Evolutionary conservation across 1,139 yeast genomes (phyloP).

Genomic region (Pichia terricola): DNA sequence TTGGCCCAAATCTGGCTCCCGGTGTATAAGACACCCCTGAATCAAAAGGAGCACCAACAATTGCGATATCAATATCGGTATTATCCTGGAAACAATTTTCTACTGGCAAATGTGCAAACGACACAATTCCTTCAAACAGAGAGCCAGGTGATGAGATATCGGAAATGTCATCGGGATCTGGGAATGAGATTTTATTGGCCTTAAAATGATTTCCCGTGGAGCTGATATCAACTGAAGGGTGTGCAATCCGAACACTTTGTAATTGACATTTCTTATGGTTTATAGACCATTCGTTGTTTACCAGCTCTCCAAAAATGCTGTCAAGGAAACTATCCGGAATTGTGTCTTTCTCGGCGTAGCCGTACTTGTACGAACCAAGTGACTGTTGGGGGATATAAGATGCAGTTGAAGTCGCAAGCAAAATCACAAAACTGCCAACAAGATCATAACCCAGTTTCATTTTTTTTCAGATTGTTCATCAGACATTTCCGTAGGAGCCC

Average conservation of each 20-base stretch:
- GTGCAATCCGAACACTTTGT: neutral
- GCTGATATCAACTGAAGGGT: neutral
- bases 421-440: too few relatives aligned
- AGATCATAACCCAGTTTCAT: too few relatives aligned
- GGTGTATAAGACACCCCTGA: constrained; percentile 41
- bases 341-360: neutral
- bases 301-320: constrained; percentile 23
- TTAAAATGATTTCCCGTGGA: constrained; percentile 4
- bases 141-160: constrained; percentile 16
- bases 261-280: constrained; percentile 5
- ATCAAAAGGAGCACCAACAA: constrained; percentile 45
- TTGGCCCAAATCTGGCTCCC: constrained; percentile 45
- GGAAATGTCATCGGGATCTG: constrained; percentile 25
- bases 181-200: constrained; percentile 18
- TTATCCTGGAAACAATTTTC: constrained; percentile 30
- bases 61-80: constrained; percentile 33
- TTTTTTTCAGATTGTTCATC: too few relatives aligned
- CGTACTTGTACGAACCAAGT: neutral
- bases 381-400: too few relatives aligned
- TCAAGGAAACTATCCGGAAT: constrained; percentile 22
- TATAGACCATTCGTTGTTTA: constrained; percentile 11
- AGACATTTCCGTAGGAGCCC: too few relatives aligned
- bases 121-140: constrained; percentile 35
- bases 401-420: too few relatives aligned
- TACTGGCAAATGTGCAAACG: constrained; percentile 36